These are phyloP conservation scores for Amphirosellinia nigrospora DNA, from an alignment of 495 filamentous ascomycete genomes.

Conservation along the genomic window DNA sequence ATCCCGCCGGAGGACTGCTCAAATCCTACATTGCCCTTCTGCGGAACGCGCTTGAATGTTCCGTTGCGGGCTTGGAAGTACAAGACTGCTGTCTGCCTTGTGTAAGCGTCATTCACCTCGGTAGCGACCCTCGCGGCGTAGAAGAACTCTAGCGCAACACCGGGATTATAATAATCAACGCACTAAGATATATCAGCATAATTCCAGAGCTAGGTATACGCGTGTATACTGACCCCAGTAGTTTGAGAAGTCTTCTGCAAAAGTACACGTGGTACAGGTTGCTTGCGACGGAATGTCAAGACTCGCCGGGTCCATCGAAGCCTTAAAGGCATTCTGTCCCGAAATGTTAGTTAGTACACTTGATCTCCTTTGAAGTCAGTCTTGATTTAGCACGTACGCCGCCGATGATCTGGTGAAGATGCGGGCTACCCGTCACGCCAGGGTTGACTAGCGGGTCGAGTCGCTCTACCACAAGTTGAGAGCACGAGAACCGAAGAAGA, in stretches of 20 bases:
- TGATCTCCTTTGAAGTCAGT: not conserved
- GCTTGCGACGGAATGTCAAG: constrained; percentile 36
- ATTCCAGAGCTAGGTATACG: not conserved
- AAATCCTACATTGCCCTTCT: constrained; percentile 39
- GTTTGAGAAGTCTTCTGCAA: constrained; percentile 46
- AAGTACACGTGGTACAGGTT: constrained; percentile 45
- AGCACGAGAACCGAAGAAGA: constrained; percentile 47
- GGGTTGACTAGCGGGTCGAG: constrained; percentile 49
- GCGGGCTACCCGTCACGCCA: constrained; percentile 43
- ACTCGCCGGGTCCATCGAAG: constrained; percentile 37
- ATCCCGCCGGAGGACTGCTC: constrained; percentile 38
- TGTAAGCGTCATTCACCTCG: not conserved
- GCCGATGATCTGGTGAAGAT: constrained; percentile 54
- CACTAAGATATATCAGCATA: not conserved
- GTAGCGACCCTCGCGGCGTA: not conserved
- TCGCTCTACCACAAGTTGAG: constrained; percentile 44
- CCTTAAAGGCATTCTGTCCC: constrained; percentile 39
- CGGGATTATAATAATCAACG: not conserved
- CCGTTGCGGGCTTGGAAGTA: constrained; percentile 46
- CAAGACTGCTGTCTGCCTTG: constrained; percentile 34
- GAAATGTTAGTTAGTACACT: not conserved
- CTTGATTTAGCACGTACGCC: constrained; percentile 54
- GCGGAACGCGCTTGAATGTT: constrained; percentile 39
- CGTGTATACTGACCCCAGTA: constrained; percentile 33
- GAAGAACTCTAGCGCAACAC: not conserved